Evolutionary conservation across 345 rosid species (phyloP).

Genomic region (Citrus sinensis): DVS_A1.0 CM039168.1:601001-601500

Average conservation of each 20-base stretch:
- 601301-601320: too few relatives aligned
- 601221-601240: constrained; percentile 56
- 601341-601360: not conserved
- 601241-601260: not conserved
- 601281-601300: too few relatives aligned
- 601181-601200: constrained; percentile 71
- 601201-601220: constrained; percentile 73
- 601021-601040: not conserved
- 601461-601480: too few relatives aligned
- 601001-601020: constrained; percentile 28
- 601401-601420: too few relatives aligned
- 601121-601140: constrained; percentile 55
- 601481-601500: not conserved
- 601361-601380: not conserved
- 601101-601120: constrained; percentile 75
- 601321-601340: not conserved
- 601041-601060: not conserved
- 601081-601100: constrained; percentile 19
- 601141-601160: constrained; percentile 45
- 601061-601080: not conserved
- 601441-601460: too few relatives aligned
- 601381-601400: too few relatives aligned
- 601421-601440: too few relatives aligned
- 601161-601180: constrained; percentile 55
- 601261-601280: not conserved